Evolutionary conservation across 441 rosid genomes (phyloP).

Genomic region (Gossypium schwendimanii): DNA sequence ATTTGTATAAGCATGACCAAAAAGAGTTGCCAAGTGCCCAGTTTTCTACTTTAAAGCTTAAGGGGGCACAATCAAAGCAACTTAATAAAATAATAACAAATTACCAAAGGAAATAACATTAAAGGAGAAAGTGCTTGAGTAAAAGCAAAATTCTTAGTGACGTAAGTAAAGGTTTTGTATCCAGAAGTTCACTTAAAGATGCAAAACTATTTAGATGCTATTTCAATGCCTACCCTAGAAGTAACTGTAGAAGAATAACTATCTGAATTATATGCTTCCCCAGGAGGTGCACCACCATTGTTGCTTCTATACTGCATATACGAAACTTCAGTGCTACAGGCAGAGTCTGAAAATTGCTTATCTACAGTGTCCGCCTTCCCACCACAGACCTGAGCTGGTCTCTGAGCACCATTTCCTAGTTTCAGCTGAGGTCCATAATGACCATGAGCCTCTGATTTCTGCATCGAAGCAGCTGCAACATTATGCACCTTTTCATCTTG

Average conservation of each 20-base stretch:
- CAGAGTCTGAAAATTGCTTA: conserved; percentile 40
- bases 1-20: neutral
- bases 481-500: conserved; percentile 35
- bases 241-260: conserved; percentile 29
- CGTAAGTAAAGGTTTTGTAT: neutral
- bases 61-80: neutral
- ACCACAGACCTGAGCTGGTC: conserved; percentile 20
- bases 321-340: conserved; percentile 42
- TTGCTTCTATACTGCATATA: conserved; percentile 27
- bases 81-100: neutral
- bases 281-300: conserved; percentile 19
- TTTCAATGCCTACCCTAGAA: conserved; percentile 21
- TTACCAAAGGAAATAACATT: neutral
- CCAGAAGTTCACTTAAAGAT: conserved; percentile 4
- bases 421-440: conserved; percentile 14
- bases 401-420: conserved; percentile 15
- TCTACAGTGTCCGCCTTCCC: conserved; percentile 17
- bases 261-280: conserved; percentile 21
- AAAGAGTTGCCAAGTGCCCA: neutral
- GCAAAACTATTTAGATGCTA: conserved; percentile 26
- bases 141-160: neutral
- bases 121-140: neutral
- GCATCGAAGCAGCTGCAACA: conserved; percentile 20
- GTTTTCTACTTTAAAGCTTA: neutral
- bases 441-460: conserved; percentile 13